Evolutionary conservation across 2,329 filamentous ascomycete species (phyloP), one percentile per base, ranked within the genome.

Genomic region (Apiospora pterosperma): DNA sequence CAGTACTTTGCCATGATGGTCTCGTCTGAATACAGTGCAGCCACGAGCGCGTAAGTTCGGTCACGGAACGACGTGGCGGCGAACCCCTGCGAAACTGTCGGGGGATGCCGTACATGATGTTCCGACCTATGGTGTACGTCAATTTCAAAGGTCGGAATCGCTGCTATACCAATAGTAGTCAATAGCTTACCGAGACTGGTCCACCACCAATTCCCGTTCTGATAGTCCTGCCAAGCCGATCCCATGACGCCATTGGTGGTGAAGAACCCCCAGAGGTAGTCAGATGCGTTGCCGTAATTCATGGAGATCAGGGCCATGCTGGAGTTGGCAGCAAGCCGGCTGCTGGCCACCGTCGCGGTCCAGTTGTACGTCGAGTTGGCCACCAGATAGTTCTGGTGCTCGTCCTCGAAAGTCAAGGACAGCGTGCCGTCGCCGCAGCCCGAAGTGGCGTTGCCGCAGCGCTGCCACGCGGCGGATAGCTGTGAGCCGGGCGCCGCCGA

Each of bases 181-280:
- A n/a, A 36, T 8, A 25, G n/a, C 44, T 41, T 36, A 65, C 63
- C 63, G 39, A 36, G 31, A 41, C 25, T 36, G 2, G 44, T 65
- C 63, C 63, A 65, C 63, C 63, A 65, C 63, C 63, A 65, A n/a
- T 58, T 62, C 19, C 48, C 59, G 28, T 58, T 65, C 42, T 65
- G 36, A 28, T 59, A 65, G n/a, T 65, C 63, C 36, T 65, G 42
- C 63, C 63, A 65, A 3, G 63, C 31, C 19, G 63, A 65, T 2
- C 59, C 60, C 38, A 65, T 28, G 23, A 65, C 42, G 8, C 60
- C 60, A 19, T 65, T 65, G 10, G 63, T 65, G 36, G 31, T 21
- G 59, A 41, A 65, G 60, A 65, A 65, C 39, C 59, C 63, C 63
- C 63, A 65, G 14, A 38, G 31, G 38, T 65, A 65, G 58, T 65